Evolutionary conservation across 495 filamentous ascomycete genomes (phyloP).

Genomic region (Penicillium ucsense): DNA sequence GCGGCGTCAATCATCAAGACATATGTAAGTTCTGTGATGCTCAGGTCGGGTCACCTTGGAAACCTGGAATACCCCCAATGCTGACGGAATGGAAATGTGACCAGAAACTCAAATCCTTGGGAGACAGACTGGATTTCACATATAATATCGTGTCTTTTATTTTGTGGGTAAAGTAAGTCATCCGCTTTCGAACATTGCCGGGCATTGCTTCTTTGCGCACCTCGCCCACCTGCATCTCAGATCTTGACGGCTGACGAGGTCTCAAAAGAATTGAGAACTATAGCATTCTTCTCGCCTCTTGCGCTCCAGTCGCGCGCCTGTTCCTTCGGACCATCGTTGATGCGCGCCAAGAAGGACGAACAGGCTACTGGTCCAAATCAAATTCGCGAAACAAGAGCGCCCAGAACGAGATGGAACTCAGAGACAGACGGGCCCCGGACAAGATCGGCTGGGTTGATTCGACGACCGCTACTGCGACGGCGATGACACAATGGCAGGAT

Average conservation of each 20-base stretch:
- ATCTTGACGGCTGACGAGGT: too few relatives aligned
- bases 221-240: too few relatives aligned
- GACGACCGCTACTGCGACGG: conserved; percentile 4
- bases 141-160: conserved; percentile 29
- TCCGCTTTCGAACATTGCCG: too few relatives aligned
- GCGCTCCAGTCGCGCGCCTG: conserved; percentile 23
- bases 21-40: conserved; percentile 15
- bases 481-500: conserved; percentile 7
- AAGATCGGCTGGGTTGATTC: conserved; percentile 15
- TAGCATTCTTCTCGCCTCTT: conserved; percentile 24
- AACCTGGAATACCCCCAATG: not conserved
- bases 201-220: too few relatives aligned
- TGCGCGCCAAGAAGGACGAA: conserved; percentile 10
- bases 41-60: not conserved
- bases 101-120: conserved; percentile 24
- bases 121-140: conserved; percentile 22
- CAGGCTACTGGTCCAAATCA: conserved; percentile 22
- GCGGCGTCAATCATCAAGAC: conserved; percentile 29
- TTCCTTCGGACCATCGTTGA: conserved; percentile 23
- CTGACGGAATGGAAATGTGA: too few relatives aligned
- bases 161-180: conserved; percentile 29
- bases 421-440: not conserved
- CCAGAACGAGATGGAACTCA: conserved; percentile 10
- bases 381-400: conserved; percentile 11
- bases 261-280: conserved; percentile 27